phyloP scores from a whole-genome alignment of 2,329 filamentous ascomycete genomes.

The Dichotomopilus funicola region DNA sequence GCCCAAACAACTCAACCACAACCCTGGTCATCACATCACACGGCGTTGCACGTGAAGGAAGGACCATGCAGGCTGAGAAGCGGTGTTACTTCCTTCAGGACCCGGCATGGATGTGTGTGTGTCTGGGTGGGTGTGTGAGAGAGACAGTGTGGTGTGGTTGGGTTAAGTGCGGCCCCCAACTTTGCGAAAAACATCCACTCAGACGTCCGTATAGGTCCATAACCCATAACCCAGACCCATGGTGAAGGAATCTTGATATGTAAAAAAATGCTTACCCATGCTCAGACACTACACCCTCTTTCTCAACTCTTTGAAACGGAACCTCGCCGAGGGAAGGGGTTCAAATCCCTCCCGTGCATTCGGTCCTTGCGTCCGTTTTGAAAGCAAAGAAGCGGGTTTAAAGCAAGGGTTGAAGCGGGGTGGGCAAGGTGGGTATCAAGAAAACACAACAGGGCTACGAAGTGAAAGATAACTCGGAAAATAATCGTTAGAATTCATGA shows the following conservation, averaged over 20 bases:
- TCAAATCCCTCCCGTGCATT: not conserved
- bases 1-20: not conserved
- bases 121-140: not conserved
- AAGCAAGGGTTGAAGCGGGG: not conserved
- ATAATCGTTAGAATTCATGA: too few relatives aligned
- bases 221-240: too few relatives aligned
- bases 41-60: conserved; percentile 8
- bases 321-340: too few relatives aligned
- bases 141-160: too few relatives aligned
- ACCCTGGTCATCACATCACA: conserved; percentile 5
- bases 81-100: not conserved
- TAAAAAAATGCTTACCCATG: not conserved
- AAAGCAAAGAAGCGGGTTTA: not conserved
- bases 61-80: conserved; percentile 8
- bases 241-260: too few relatives aligned
- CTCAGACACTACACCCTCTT: not conserved
- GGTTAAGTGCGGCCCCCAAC: too few relatives aligned
- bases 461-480: too few relatives aligned
- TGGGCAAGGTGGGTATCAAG: too few relatives aligned
- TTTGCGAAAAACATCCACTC: too few relatives aligned
- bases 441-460: too few relatives aligned
- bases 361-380: conserved; percentile 3
- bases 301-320: too few relatives aligned
- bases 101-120: not conserved
- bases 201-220: too few relatives aligned